Base-by-base conservation (phyloP, 2,329 filamentous ascomycete species). In the Cyclaneusma minus region DNA sequence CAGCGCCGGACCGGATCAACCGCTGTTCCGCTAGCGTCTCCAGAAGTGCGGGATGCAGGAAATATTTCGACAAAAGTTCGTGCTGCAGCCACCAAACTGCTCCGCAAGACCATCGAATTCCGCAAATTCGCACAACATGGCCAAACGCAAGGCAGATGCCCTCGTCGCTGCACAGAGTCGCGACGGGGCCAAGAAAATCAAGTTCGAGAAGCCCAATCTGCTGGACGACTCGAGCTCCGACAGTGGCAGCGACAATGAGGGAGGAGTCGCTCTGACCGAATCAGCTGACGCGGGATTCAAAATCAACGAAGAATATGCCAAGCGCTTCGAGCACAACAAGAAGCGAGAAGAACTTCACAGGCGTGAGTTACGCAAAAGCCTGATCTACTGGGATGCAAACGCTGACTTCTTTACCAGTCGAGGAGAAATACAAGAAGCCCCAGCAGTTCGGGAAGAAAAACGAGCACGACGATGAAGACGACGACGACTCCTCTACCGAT, bases 271-370 rank as follows among this genome's bases (percentile, higher is more conserved):
- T 46, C 31, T 36, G 44, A 10, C 43, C 39, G 19, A 43, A 44
- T n/a, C n/a, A n/a, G n/a, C n/a, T n/a, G n/a, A n/a, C 15, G 38
- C 48, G 19, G 50, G 51, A 16, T 66, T 95, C 49, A 84, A 79
- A 48, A 75, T 98, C 52, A 95, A 98, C 52, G 63, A 84, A 48
- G 82, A 91, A 27, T 98, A 76, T 50, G 89, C 89, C 22, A 71
- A 68, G 39, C 67, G 82, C 21, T 95, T 93, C 42, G 89, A 98
- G 51, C 68, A 95, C 56, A 98, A 98, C 57, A 94, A 95, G 60
- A 93, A 93, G 58, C 70, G 87, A 31, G 85, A 92, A 47, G 89
- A 98, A 49, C 58, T 72, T 36, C 75, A 84, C 10, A 64, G 68
- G 45, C 51, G 75, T 79, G 44, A 42, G 68, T 53, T 15, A 13